phyloP scores from a whole-genome alignment of 306 rosid genomes.

The Lathyrus tuberosus region DNA sequence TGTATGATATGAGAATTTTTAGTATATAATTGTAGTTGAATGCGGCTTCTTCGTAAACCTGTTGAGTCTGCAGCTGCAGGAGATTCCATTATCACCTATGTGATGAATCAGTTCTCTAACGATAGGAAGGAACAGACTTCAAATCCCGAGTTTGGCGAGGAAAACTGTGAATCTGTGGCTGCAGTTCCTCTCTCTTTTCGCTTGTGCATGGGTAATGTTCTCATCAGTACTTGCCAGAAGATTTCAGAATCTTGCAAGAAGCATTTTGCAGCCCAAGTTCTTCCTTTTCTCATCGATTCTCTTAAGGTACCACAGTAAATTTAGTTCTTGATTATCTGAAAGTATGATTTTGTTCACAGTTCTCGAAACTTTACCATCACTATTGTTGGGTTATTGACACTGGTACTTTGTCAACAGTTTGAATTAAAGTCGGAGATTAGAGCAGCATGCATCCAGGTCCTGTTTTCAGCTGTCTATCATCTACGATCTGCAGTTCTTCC shows the following conservation, averaged over 20 bases:
- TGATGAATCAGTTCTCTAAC: slow-evolving; percentile 49
- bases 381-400: slow-evolving; percentile 38
- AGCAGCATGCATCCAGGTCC: slow-evolving; percentile 84
- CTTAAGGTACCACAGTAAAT: slow-evolving; percentile 60
- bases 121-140: slow-evolving; percentile 37
- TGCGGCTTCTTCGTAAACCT: slow-evolving; percentile 35
- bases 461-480: slow-evolving; percentile 86
- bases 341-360: neutral
- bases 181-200: slow-evolving; percentile 58
- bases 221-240: slow-evolving; percentile 87
- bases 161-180: slow-evolving; percentile 26
- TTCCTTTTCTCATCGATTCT: slow-evolving; percentile 61
- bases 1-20: slow-evolving; percentile 25
- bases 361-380: slow-evolving; percentile 26
- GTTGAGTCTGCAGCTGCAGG: slow-evolving; percentile 50
- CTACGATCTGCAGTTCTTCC: slow-evolving; percentile 67
- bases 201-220: slow-evolving; percentile 92
- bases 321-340: slow-evolving; percentile 20
- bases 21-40: slow-evolving; percentile 24
- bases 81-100: slow-evolving; percentile 49
- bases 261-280: slow-evolving; percentile 54
- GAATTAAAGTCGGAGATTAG: slow-evolving; percentile 61
- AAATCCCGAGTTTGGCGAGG: slow-evolving; percentile 39
- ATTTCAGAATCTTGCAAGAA: slow-evolving; percentile 60
- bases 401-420: slow-evolving; percentile 48